Evolutionary conservation across 2,329 filamentous ascomycete species (phyloP).

Genomic region (Arthrobotrys megalospora): DNA sequence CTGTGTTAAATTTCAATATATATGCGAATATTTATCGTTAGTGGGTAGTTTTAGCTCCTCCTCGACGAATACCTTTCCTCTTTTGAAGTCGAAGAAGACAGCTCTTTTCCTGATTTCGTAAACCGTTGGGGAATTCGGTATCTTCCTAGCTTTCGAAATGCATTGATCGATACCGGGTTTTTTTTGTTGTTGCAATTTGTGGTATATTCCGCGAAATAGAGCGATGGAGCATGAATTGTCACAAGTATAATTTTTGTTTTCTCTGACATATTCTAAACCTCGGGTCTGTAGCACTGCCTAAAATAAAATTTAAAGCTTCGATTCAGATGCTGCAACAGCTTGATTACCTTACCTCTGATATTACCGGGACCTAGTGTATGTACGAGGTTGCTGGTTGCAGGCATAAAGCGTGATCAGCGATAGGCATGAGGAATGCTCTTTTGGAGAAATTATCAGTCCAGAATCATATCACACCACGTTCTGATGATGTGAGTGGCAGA

Average conservation of each 20-base stretch:
- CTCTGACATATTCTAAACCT: constrained; percentile 16
- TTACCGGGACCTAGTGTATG: constrained; percentile 1
- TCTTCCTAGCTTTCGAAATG: constrained; percentile 1
- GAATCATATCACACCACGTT: constrained; percentile 24
- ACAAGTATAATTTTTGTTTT: constrained; percentile 15
- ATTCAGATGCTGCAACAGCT: constrained; percentile 10
- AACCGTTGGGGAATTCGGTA: constrained; percentile 28
- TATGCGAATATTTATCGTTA: neutral
- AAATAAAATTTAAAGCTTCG: constrained; percentile 2
- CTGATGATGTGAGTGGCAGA: constrained; percentile 20
- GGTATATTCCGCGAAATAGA: constrained; percentile 12
- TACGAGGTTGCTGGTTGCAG: neutral
- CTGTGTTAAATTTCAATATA: neutral
- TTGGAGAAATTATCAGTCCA: constrained; percentile 25
- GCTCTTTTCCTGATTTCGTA: neutral
- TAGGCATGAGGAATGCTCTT: constrained; percentile 14
- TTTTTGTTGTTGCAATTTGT: constrained; percentile 15
- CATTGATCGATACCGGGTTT: neutral
- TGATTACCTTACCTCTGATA: constrained; percentile 22
- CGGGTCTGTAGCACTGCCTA: constrained; percentile 17
- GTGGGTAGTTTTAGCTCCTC: neutral
- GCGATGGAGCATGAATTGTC: constrained; percentile 21
- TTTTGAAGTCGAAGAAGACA: neutral
- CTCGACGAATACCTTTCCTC: neutral
- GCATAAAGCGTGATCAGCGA: constrained; percentile 13